Conservation (phyloP, 2,329 filamentous ascomycete genomes). For the Penicillium sp. region DNA sequence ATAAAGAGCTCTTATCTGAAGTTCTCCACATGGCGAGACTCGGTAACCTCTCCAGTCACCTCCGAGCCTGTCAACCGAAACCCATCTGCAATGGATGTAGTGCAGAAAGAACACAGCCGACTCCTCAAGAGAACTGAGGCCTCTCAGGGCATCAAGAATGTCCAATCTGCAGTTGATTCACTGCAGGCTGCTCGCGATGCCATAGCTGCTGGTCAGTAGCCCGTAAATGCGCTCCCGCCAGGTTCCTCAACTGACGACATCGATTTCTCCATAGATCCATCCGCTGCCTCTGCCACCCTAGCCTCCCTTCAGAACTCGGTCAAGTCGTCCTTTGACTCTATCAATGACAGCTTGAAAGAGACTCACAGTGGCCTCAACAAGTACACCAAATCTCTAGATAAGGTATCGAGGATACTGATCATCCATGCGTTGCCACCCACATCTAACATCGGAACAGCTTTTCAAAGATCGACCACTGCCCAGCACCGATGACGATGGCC, state of each 20-base stretch:
- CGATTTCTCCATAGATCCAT: slow-evolving; percentile 55
- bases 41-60: slow-evolving; percentile 26
- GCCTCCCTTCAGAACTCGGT: slow-evolving; percentile 83
- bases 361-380: slow-evolving; percentile 78
- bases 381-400: slow-evolving; percentile 82
- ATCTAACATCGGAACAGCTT: slow-evolving; percentile 43
- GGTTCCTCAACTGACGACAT: slow-evolving; percentile 9
- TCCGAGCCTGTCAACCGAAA: slow-evolving; percentile 19
- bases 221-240: not conserved
- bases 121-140: slow-evolving; percentile 68
- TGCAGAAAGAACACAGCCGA: slow-evolving; percentile 72
- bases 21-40: slow-evolving; percentile 23
- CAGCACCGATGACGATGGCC: slow-evolving; percentile 74
- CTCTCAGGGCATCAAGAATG: slow-evolving; percentile 69
- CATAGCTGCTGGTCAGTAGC: slow-evolving; percentile 63
- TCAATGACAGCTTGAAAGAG: slow-evolving; percentile 78
- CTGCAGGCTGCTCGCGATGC: slow-evolving; percentile 70
- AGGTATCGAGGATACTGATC: slow-evolving; percentile 48
- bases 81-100: slow-evolving; percentile 52
- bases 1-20: slow-evolving; percentile 4
- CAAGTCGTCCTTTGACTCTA: slow-evolving; percentile 73
- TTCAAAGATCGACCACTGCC: slow-evolving; percentile 68
- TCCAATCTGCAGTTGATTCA: slow-evolving; percentile 77
- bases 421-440: not conserved
- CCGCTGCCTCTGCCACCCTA: slow-evolving; percentile 69